Evolutionary conservation across 768 basidiomycete genomes (phyloP).

Genomic region (Gloeostereum incarnatum): DNA sequence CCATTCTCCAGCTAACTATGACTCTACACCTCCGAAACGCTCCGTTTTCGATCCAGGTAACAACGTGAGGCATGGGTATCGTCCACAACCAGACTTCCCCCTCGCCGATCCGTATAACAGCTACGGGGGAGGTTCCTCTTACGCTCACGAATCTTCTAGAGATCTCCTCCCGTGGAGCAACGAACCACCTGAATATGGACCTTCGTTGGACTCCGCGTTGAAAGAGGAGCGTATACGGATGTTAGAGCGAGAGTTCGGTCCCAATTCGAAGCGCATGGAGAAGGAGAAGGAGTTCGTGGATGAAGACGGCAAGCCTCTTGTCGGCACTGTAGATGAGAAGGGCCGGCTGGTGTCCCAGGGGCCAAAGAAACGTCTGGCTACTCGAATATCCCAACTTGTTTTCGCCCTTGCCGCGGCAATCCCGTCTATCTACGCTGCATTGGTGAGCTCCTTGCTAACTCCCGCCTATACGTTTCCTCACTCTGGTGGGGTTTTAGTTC

Average conservation of each 20-base stretch:
- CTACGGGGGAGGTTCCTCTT: slow-evolving; percentile 21
- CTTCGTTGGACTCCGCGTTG: slow-evolving; percentile 33
- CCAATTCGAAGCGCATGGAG: slow-evolving; percentile 17
- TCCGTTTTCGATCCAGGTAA: slow-evolving; percentile 23
- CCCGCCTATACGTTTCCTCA: slow-evolving; percentile 7
- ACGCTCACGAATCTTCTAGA: slow-evolving; percentile 30
- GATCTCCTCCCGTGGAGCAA: slow-evolving; percentile 44
- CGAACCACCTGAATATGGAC: slow-evolving; percentile 34
- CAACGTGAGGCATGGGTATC: slow-evolving; percentile 17
- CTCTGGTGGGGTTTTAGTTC: slow-evolving; percentile 27
- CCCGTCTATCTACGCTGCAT: slow-evolving; percentile 52
- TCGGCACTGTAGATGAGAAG: slow-evolving; percentile 51
- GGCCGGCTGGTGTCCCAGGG: slow-evolving; percentile 56
- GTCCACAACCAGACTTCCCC: slow-evolving; percentile 13
- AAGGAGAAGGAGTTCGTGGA: slow-evolving; percentile 22
- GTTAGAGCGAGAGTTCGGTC: slow-evolving; percentile 60
- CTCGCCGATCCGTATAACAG: slow-evolving; percentile 16
- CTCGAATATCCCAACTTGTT: slow-evolving; percentile 38
- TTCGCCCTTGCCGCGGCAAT: slow-evolving; percentile 42
- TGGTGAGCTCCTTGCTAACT: slow-evolving; percentile 29
- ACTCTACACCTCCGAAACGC: slow-evolving; percentile 8
- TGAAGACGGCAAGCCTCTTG: slow-evolving; percentile 36
- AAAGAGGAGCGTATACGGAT: slow-evolving; percentile 66
- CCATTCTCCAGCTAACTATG: too few relatives aligned
- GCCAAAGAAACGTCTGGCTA: slow-evolving; percentile 45